These are phyloP conservation scores for Escallonia rubra DNA, from an alignment of 129 eudicot species.

Conservation along the genomic window DNA sequence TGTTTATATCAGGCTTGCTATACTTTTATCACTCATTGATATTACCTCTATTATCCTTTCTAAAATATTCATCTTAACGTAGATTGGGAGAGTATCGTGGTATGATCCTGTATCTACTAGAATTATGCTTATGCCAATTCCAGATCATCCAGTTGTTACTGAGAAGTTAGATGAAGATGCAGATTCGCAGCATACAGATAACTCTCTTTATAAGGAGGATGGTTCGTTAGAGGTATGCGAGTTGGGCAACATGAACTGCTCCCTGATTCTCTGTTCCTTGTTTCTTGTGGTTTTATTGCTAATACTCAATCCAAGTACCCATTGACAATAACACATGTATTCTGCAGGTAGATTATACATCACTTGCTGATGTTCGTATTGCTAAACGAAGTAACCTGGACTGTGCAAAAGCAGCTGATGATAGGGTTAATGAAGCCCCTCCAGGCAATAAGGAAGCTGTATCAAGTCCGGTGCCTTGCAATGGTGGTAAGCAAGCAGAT, in stretches of 20 bases:
- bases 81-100: constrained; percentile 70
- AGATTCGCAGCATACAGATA: constrained; percentile 24
- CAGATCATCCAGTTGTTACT: constrained; percentile 57
- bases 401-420: constrained; percentile 23
- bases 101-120: constrained; percentile 32
- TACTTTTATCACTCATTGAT: constrained; percentile 3
- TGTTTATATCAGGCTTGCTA: constrained; percentile 1
- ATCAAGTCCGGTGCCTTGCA: constrained; percentile 19
- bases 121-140: constrained; percentile 48
- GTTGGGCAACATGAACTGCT: not conserved
- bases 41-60: not conserved
- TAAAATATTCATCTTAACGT: not conserved
- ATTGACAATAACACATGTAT: not conserved
- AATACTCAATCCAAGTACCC: not conserved
- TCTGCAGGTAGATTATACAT: constrained; percentile 65
- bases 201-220: constrained; percentile 71
- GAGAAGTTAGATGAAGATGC: constrained; percentile 50
- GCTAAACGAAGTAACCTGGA: constrained; percentile 31
- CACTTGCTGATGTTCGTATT: constrained; percentile 67
- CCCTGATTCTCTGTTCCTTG: not conserved
- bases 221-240: constrained; percentile 78
- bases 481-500: constrained; percentile 19
- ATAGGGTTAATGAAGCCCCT: constrained; percentile 20
- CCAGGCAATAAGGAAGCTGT: constrained; percentile 18
- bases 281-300: not conserved